Base-by-base conservation (phyloP, 2,329 filamentous ascomycete genomes). In the Cladosporium colombiae region DNA sequence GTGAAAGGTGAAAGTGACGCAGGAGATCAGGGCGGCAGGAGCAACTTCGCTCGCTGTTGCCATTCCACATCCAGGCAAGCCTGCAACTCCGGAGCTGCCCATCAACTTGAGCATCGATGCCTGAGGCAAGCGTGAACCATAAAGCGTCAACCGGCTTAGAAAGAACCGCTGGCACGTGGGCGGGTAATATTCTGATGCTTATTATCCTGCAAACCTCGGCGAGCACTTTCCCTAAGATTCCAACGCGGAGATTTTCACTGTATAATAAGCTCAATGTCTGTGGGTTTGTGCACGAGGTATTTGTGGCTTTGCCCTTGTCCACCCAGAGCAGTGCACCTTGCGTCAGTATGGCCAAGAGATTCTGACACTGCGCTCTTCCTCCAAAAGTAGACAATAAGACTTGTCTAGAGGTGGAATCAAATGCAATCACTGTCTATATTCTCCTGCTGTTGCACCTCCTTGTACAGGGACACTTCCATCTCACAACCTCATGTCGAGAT, bases 21-120 rank as follows among this genome's bases (percentile, higher is more conserved):
- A 56, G 61, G 50, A 46, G 49, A 40, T n/a, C 40, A 46, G n/a
- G 40, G 14, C 40, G 27, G 52, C 52, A 55, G 52, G 52, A 55
- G 52, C 52, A 55, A 33, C 18, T 33, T 55, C 52, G 11, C 52
- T 33, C 52, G 27, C 52, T 55, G 29, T 55, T 55, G 52, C 52
- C 27, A 23, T 46, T 46, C 40, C n/a, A 23, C 40, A 21, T 46
- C 40, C 0, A 46, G 40, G 11, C 55, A 25, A 35, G 53, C 49
- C 16, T 40, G 35, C 14, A 37, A 50, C 10, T 11, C 52, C 52
- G 53, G 53, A 56, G 27, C 31, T 57, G 53, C 29, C 53, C 53
- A 37, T n/a, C 50, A 25, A 49, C 49, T 52, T 27, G 23, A 23
- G 50, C 18, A 10, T 11, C 3, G 25, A 11, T 31, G 52, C 52